phyloP scores from a whole-genome alignment of 306 rosid genomes.

The Prunus padus region DNA sequence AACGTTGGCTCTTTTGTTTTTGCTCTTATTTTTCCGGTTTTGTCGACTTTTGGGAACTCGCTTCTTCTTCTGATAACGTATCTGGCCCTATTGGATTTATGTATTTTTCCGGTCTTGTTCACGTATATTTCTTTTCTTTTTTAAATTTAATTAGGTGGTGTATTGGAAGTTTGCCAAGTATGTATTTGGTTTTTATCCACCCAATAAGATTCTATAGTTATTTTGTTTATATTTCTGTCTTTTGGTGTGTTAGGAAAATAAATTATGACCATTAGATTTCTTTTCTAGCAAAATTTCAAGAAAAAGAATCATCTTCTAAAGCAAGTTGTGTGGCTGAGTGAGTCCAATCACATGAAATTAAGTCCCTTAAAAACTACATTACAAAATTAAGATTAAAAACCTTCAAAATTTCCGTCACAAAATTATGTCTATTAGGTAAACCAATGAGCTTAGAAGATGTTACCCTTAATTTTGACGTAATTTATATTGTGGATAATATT shows the following conservation, averaged over 20 bases:
- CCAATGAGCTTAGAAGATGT: too few species aligned
- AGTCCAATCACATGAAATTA: neutral
- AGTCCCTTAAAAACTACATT: too few species aligned
- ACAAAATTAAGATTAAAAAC: too few species aligned
- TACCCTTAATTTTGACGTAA: too few species aligned
- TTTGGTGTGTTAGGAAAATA: neutral
- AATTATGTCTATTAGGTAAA: too few species aligned
- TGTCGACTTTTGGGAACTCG: conserved; percentile 26
- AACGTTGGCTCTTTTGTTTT: neutral
- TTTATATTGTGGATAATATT: too few species aligned
- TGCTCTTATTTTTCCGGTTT: conserved; percentile 17
- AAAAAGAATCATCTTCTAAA: neutral
- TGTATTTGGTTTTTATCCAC: neutral
- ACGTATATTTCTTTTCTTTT: neutral
- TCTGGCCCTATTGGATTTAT: conserved; percentile 9
- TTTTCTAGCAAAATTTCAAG: neutral
- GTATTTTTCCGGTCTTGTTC: neutral
- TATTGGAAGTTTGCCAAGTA: neutral
- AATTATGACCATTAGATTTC: neutral
- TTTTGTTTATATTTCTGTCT: neutral
- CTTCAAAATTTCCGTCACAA: too few species aligned
- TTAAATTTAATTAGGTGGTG: neutral
- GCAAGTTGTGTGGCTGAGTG: neutral
- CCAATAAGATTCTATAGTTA: neutral
- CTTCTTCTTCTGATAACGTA: neutral